These are phyloP conservation scores for Macrophomina pseudophaseolina DNA, from an alignment of 2,329 filamentous ascomycete genomes.

Conservation along the genomic window DNA sequence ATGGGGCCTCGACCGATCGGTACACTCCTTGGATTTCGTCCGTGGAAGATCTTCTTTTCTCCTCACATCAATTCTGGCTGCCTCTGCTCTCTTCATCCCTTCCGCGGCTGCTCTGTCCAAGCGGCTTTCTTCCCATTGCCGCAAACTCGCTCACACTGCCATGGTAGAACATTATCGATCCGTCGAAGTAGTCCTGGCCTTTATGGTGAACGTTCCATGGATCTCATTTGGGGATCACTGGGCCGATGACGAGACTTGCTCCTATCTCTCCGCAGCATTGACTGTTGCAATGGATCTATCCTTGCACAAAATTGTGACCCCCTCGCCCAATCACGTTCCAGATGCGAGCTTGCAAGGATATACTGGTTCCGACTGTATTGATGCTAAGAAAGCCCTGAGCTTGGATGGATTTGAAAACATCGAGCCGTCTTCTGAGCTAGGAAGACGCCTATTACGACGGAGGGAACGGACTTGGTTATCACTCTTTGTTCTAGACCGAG, in stretches of 20 bases:
- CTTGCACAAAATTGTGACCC: conserved; percentile 70
- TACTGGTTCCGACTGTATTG: conserved; percentile 71
- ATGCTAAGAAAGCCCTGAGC: conserved; percentile 66
- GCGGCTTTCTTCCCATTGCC: conserved; percentile 68
- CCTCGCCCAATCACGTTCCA: conserved; percentile 53
- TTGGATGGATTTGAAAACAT: conserved; percentile 72
- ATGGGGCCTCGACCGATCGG: conserved; percentile 72
- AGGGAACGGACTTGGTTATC: conserved; percentile 74
- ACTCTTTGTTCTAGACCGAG: conserved; percentile 73
- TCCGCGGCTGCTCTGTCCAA: conserved; percentile 68
- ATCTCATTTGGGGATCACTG: conserved; percentile 71
- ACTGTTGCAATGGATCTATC: conserved; percentile 72
- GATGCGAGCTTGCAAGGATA: conserved; percentile 55
- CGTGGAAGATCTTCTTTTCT: conserved; percentile 72
- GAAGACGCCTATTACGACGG: conserved; percentile 65
- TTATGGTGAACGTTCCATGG: conserved; percentile 79
- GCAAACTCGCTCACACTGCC: conserved; percentile 65
- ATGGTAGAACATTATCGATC: conserved; percentile 68
- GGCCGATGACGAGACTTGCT: conserved; percentile 74
- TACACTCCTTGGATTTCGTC: conserved; percentile 70
- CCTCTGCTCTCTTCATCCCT: conserved; percentile 70
- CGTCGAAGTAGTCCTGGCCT: conserved; percentile 74
- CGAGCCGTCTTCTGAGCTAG: conserved; percentile 64
- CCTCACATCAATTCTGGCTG: conserved; percentile 72
- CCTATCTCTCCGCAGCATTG: conserved; percentile 71